Evolutionary conservation across 352 stramenopile species (phyloP).

Genomic region (Pythium volutum): DNA sequence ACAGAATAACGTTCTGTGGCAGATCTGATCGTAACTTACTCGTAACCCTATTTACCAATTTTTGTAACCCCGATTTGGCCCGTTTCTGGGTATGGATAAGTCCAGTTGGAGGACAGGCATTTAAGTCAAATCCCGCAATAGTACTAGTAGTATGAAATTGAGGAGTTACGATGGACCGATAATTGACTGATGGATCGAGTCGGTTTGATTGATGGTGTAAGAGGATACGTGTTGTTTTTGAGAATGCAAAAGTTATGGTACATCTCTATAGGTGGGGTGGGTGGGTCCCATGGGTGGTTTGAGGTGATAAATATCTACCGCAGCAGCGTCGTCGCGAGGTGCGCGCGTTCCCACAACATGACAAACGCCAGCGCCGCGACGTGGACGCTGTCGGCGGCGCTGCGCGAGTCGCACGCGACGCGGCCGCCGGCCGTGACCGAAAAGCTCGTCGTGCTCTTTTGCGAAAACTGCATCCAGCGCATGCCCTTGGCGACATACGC

Average conservation of each 20-base stretch:
- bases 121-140: no score
- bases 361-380: conserved; percentile 3
- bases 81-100: no score
- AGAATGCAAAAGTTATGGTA: conserved; percentile 5
- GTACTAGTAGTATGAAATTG: no score
- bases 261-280: conserved; percentile 12
- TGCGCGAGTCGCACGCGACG: conserved; percentile 7
- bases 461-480: conserved; percentile 26
- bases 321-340: conserved; percentile 7
- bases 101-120: no score
- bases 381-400: background rate
- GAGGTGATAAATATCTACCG: conserved; percentile 9
- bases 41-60: background rate
- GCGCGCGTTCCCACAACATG: conserved; percentile 17
- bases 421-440: conserved; percentile 18
- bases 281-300: background rate
- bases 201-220: no score
- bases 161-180: no score
- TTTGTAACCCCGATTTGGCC: no score
- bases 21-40: background rate
- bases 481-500: conserved; percentile 19
- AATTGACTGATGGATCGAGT: no score
- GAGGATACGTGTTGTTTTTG: background rate
- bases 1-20: no score
- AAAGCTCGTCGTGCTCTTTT: background rate